These are phyloP conservation scores for Apiotrichum mycotoxinovorans DNA, from an alignment of 1,284 basidiomycete species.

Conservation along the genomic window DNA sequence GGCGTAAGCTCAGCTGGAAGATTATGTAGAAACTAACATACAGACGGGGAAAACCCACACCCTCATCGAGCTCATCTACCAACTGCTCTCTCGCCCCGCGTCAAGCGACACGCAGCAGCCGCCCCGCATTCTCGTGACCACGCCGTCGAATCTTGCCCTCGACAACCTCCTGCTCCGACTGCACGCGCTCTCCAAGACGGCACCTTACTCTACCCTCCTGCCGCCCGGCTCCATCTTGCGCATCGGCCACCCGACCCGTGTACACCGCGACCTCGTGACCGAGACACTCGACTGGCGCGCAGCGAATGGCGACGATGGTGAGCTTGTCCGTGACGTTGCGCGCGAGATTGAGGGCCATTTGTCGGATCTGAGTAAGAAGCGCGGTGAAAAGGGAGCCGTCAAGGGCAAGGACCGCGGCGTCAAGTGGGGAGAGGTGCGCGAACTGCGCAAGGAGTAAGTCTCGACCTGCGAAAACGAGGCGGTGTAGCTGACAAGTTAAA, in stretches of 20 bases:
- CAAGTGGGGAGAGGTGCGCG: conserved; percentile 86
- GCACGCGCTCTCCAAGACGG: conserved; percentile 30
- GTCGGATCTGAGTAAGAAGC: conserved; percentile 67
- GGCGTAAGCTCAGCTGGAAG: conserved; percentile 55
- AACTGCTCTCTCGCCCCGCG: conserved; percentile 58
- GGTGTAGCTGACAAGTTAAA: conserved; percentile 35
- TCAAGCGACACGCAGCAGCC: conserved; percentile 38
- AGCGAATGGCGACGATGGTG: conserved; percentile 70
- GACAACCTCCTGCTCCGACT: conserved; percentile 87
- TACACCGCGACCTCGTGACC: conserved; percentile 71
- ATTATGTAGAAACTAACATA: conserved; percentile 1
- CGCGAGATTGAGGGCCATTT: conserved; percentile 71
- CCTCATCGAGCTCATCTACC: conserved; percentile 81
- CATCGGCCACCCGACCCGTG: conserved; percentile 87
- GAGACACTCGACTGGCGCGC: conserved; percentile 87
- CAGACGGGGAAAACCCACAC: conserved; percentile 87
- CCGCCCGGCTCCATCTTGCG: conserved; percentile 59
- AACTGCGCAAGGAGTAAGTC: conserved; percentile 82
- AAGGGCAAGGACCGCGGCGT: conserved; percentile 69
- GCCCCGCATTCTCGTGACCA: conserved; percentile 55
- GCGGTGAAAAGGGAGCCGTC: conserved; percentile 63
- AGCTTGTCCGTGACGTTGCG: conserved; percentile 78
- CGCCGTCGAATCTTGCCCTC: conserved; percentile 47
- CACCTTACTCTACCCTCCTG: conserved; percentile 36
- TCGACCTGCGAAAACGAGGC: too few relatives aligned